phyloP scores from a whole-genome alignment of 2,329 filamentous ascomycete species.

The Fusarium citri region DNA sequence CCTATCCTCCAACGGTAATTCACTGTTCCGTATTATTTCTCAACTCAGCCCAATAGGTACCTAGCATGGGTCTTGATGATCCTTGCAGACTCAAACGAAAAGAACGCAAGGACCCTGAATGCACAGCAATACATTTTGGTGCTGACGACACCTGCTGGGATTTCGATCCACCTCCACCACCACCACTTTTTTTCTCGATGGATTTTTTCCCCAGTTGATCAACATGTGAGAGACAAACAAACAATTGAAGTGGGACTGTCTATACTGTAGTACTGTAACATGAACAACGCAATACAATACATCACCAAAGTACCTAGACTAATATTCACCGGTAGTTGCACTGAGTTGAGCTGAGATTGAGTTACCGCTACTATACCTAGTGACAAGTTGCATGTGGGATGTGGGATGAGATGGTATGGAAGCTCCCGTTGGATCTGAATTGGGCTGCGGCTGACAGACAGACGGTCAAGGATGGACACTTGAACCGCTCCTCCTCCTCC shows the following conservation, averaged over 20 bases:
- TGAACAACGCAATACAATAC: background rate
- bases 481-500: background rate
- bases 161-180: constrained; percentile 28
- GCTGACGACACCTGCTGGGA: constrained; percentile 44
- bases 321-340: background rate
- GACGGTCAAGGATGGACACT: constrained; percentile 8
- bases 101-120: constrained; percentile 29
- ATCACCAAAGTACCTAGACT: background rate
- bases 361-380: constrained; percentile 11
- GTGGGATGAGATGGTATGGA: constrained; percentile 9
- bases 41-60: background rate
- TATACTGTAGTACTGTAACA: background rate
- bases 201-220: constrained; percentile 25
- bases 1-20: constrained; percentile 1
- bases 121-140: constrained; percentile 10
- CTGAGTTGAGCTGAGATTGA: constrained; percentile 18
- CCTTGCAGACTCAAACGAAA: background rate
- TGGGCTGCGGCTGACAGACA: constrained; percentile 8
- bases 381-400: background rate
- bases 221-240: constrained; percentile 13
- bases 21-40: background rate
- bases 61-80: constrained; percentile 13
- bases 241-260: background rate
- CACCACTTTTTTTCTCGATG: constrained; percentile 17
- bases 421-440: constrained; percentile 10